A percentile compares a stretch with the other conserved stretches of the same genome.
Conservation (phyloP, 2,329 filamentous ascomycete species). For the Fusarium multiceps region DNA sequence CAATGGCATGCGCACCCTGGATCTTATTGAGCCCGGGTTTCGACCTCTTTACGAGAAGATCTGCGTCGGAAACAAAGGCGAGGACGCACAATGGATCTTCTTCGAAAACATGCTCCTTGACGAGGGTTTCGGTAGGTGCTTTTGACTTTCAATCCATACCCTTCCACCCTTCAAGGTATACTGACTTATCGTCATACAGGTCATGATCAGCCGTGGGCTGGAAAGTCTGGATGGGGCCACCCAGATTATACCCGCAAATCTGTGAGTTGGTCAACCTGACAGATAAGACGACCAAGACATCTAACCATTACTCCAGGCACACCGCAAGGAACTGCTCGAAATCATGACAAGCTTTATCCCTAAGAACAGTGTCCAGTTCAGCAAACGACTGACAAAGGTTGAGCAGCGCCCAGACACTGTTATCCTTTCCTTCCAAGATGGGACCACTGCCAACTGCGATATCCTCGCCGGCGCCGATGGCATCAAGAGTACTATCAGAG, state of each 20-base stretch:
- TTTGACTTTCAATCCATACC: rapidly evolving
- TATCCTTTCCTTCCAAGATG: background rate
- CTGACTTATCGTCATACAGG: background rate
- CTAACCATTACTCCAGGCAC: background rate
- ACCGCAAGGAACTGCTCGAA: background rate
- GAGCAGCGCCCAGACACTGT: background rate
- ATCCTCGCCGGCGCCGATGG: background rate
- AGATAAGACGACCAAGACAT: too few relatives aligned
- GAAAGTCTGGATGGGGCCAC: background rate
- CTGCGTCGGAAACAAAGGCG: background rate
- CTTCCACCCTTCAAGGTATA: too few relatives aligned
- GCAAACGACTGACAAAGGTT: background rate
- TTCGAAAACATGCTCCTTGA: background rate
- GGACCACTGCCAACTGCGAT: background rate
- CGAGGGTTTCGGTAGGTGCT: background rate
- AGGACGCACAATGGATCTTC: background rate
- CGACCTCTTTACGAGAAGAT: background rate
- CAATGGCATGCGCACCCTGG: background rate
- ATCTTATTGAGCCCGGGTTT: background rate
- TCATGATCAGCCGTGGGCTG: background rate
- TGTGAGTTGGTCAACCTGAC: background rate
- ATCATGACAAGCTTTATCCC: background rate
- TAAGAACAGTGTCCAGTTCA: background rate
- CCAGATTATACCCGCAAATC: background rate
- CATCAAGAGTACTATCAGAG: background rate